These are phyloP conservation scores for Umbelopsis sp. DNA, from an alignment of 192 early-diverging fungal genomes.

Conservation along the genomic window DNA sequence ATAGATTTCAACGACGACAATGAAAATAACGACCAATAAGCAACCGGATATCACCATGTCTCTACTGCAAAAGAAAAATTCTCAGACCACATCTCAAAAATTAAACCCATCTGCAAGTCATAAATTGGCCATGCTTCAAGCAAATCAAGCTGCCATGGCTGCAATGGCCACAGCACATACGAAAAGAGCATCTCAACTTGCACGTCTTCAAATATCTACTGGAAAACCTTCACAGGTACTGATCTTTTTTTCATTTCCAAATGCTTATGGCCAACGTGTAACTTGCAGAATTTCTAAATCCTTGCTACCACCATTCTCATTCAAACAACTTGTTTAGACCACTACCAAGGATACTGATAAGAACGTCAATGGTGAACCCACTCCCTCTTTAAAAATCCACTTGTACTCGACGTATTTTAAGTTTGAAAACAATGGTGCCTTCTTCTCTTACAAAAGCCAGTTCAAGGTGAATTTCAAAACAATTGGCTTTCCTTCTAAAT, in stretches of 20 bases:
- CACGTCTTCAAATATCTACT: neutral
- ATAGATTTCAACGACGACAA: neutral
- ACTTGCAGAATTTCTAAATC: neutral
- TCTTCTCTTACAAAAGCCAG: constrained; percentile 55
- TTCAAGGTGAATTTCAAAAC: constrained; percentile 44
- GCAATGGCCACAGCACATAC: constrained; percentile 32
- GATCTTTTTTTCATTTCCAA: neutral
- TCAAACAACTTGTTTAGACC: neutral
- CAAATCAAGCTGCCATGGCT: constrained; percentile 28
- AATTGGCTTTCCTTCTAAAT: neutral
- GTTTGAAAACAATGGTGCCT: constrained; percentile 65
- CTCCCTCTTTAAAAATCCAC: constrained; percentile 65
- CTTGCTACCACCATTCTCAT: neutral
- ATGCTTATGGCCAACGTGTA: neutral
- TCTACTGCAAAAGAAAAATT: neutral
- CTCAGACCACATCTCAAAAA: neutral
- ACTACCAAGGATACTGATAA: neutral
- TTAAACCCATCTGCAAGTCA: constrained; percentile 4
- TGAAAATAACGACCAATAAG: constrained; percentile 5
- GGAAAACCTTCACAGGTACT: neutral
- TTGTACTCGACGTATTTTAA: constrained; percentile 75
- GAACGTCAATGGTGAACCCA: constrained; percentile 33
- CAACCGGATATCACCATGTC: constrained; percentile 14
- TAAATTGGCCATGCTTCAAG: constrained; percentile 29
- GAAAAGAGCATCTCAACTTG: constrained; percentile 25